Conservation (phyloP, 768 basidiomycete genomes). For the Russula dissimulans region DNA sequence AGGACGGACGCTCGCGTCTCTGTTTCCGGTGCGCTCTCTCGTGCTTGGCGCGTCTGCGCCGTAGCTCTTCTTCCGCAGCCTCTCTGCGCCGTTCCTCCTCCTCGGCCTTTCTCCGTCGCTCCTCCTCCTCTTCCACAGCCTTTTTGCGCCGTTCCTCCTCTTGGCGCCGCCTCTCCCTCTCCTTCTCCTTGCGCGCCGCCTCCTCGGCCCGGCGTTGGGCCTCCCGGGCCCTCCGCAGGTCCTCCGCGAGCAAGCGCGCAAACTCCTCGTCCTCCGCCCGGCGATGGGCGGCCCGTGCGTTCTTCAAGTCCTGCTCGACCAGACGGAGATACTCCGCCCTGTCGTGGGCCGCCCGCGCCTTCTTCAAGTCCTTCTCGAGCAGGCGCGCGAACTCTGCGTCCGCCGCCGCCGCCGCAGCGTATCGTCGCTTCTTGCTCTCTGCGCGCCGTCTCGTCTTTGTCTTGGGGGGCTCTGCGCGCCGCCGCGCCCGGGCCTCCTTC, state of each 20-base stretch:
- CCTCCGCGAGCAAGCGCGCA: not conserved
- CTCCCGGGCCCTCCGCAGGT: conserved; percentile 1
- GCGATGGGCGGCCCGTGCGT: not conserved
- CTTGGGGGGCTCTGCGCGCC: not conserved
- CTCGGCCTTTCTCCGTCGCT: not conserved
- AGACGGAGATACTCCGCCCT: not conserved
- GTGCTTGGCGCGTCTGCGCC: not conserved
- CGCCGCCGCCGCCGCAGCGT: not conserved
- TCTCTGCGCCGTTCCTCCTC: not conserved
- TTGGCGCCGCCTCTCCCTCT: not conserved
- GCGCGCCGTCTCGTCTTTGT: not conserved
- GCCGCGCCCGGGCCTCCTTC: not conserved
- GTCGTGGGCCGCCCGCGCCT: not conserved
- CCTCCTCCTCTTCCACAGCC: not conserved
- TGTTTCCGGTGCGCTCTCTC: not conserved
- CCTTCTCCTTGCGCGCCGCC: not conserved
- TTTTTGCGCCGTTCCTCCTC: not conserved
- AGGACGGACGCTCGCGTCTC: too few relatives aligned
- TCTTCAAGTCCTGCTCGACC: not conserved
- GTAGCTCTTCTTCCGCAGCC: not conserved
- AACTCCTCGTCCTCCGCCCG: not conserved
- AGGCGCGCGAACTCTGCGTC: not conserved
- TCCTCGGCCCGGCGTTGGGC: not conserved
- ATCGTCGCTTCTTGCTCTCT: not conserved
- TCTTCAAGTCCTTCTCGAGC: not conserved